These are phyloP conservation scores for Pichia sp. DNA, from an alignment of 1,139 yeast genomes.

Conservation along the genomic window DNA sequence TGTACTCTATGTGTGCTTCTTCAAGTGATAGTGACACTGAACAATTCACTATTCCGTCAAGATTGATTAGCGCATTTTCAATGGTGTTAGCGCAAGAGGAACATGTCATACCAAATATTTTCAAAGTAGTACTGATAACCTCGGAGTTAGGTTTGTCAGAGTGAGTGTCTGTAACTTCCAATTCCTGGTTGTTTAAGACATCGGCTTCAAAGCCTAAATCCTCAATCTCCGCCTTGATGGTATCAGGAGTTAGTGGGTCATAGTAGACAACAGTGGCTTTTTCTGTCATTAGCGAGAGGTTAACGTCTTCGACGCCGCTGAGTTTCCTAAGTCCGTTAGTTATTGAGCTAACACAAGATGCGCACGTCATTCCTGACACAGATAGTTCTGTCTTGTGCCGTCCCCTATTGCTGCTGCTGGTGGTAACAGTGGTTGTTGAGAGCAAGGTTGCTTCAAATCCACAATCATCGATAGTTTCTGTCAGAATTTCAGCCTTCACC, in stretches of 20 bases:
- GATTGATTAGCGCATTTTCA: slow-evolving; percentile 34
- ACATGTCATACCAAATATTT: slow-evolving; percentile 56
- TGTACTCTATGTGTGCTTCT: slow-evolving; percentile 40
- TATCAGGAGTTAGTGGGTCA: slow-evolving; percentile 26
- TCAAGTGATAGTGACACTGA: slow-evolving; percentile 34
- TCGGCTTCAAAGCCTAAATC: slow-evolving; percentile 62
- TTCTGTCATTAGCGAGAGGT: slow-evolving; percentile 67
- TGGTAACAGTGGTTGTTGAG: no score
- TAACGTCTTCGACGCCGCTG: slow-evolving; percentile 41
- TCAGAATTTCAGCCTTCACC: slow-evolving; percentile 31
- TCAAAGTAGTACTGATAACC: slow-evolving; percentile 22
- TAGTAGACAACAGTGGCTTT: slow-evolving; percentile 53
- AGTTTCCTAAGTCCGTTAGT: slow-evolving; percentile 43
- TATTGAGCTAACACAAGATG: slow-evolving; percentile 67
- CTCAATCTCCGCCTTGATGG: slow-evolving; percentile 47
- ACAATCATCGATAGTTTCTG: slow-evolving; percentile 56
- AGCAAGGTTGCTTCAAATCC: slow-evolving; percentile 48
- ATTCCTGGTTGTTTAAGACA: slow-evolving; percentile 28
- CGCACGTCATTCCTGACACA: slow-evolving; percentile 75
- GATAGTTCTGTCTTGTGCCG: slow-evolving; percentile 30
- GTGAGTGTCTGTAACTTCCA: slow-evolving; percentile 28
- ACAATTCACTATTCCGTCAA: slow-evolving; percentile 41
- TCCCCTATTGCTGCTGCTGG: no score
- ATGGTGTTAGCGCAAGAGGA: slow-evolving; percentile 50
- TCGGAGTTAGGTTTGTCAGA: slow-evolving; percentile 4